A percentile compares a stretch with the other conserved stretches of the same genome.
These are phyloP conservation scores for Solanum chacoense DNA, from an alignment of 305 asterid species.

Conservation along the genomic window DNA sequence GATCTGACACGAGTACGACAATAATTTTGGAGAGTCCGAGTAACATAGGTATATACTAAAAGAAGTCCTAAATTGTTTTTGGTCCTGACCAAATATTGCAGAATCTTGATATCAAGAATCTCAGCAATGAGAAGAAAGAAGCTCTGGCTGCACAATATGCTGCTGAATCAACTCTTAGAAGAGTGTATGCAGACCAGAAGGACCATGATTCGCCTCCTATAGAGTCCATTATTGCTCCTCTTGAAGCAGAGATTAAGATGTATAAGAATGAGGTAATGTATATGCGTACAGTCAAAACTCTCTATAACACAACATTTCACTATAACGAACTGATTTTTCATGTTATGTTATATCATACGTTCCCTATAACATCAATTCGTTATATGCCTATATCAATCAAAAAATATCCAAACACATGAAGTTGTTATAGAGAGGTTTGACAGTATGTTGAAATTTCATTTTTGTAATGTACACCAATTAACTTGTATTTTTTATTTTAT, in stretches of 20 bases:
- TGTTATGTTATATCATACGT: neutral
- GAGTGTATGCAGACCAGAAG: slow-evolving; percentile 67
- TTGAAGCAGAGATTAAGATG: slow-evolving; percentile 84
- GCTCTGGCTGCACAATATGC: slow-evolving; percentile 86
- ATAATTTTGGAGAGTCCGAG: neutral
- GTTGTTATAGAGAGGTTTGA: neutral
- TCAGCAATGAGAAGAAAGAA: slow-evolving; percentile 54
- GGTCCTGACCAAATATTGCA: slow-evolving; percentile 16
- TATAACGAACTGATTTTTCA: neutral
- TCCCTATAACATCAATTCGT: neutral
- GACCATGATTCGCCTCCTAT: slow-evolving; percentile 59
- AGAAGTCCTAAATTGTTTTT: neutral
- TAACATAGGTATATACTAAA: neutral
- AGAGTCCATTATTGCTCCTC: slow-evolving; percentile 72
- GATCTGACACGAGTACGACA: neutral
- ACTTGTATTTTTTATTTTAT: too few relatives aligned
- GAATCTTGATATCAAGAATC: slow-evolving; percentile 70
- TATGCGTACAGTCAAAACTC: neutral
- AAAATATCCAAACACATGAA: neutral
- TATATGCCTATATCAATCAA: neutral
- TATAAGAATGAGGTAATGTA: slow-evolving; percentile 51
- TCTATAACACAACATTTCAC: neutral
- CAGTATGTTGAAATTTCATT: neutral
- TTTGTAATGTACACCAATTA: neutral
- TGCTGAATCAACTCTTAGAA: slow-evolving; percentile 82